Base-by-base conservation (phyloP, 108 stramenopile species). In the Stephanodiscus triporus region DNA sequence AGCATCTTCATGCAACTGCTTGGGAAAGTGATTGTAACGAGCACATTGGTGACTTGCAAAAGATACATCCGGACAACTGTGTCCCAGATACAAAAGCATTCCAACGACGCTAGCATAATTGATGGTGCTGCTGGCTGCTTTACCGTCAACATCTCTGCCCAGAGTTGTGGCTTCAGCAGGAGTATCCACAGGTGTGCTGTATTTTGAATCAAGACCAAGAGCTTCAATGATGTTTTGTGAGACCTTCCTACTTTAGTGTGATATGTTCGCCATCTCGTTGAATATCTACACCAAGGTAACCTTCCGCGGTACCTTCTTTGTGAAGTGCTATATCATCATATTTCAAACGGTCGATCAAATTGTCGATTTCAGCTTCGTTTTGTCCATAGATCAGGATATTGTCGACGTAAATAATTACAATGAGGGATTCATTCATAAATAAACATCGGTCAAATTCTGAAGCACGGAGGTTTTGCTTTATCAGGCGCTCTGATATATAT, bases 371-470 rank as follows among this genome's bases (percentile, higher is more conserved):
- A 1, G 19, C 48, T 6, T 75, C 57, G 7, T 56, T 43, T 24
- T 30, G 36, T 0, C 63, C 34, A 34, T 36, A 58, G 43, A 74
- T 42, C 0, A 78, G 29, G 4, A 67, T 49, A 62, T 86, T 86
- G 30, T 86, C 82, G 2, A 86, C 84, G 50, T 83, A 89, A 0
- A 63, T 14, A 6, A 87, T 58, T 2, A 77, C 60, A 27, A 87
- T 72, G 8, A 84, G 27, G 0, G 66, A 58, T 0, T 38, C 10
- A 0, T 56, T 58, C 49, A 78, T 37, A 38, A 87, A 83, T 14
- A 89, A 60, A 53, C 88, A 89, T 17, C 78, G 85, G 49, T 86
- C 87, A 14, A 72, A 17, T 1, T 56, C 13, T 9, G 75, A 63
- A 36, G 79, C 24, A 49, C n/a, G n/a, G n/a, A n/a, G n/a, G n/a